Conservation (phyloP, 2,329 filamentous ascomycete genomes). For the Meredithiella fracta region DNA sequence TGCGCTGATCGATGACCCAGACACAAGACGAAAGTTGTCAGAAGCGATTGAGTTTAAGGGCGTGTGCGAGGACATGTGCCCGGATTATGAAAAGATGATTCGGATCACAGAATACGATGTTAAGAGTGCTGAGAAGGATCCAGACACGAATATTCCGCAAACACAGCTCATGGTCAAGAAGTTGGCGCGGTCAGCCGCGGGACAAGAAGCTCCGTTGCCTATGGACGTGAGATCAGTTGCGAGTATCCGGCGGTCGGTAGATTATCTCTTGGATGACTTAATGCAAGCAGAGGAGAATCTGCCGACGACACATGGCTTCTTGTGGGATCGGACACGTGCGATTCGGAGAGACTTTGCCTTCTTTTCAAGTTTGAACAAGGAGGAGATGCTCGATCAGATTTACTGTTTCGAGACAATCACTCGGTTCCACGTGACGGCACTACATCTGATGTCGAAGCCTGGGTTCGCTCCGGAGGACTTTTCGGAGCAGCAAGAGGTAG, state of each 20-base stretch:
- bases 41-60: slow-evolving; percentile 52
- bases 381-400: slow-evolving; percentile 42
- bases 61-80: slow-evolving; percentile 54
- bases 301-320: slow-evolving; percentile 40
- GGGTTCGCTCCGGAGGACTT: slow-evolving; percentile 43
- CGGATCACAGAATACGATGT: slow-evolving; percentile 46
- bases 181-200: slow-evolving; percentile 49
- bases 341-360: slow-evolving; percentile 54
- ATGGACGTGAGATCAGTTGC: slow-evolving; percentile 49
- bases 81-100: slow-evolving; percentile 47
- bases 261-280: slow-evolving; percentile 46
- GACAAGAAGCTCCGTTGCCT: slow-evolving; percentile 49
- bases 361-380: slow-evolving; percentile 40
- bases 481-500: slow-evolving; percentile 49
- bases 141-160: slow-evolving; percentile 28
- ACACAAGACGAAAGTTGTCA: slow-evolving; percentile 42
- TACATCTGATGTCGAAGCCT: slow-evolving; percentile 44
- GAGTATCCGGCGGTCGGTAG: slow-evolving; percentile 40
- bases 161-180: slow-evolving; percentile 48
- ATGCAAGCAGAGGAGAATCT: slow-evolving; percentile 39
- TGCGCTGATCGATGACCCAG: slow-evolving; percentile 47
- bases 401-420: slow-evolving; percentile 50
- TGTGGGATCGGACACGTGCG: slow-evolving; percentile 52
- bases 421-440: slow-evolving; percentile 47
- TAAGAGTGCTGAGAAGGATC: slow-evolving; percentile 36